Base-by-base conservation (phyloP, 176 grass and related monocot genomes). In the Puya raimondii region DNA sequence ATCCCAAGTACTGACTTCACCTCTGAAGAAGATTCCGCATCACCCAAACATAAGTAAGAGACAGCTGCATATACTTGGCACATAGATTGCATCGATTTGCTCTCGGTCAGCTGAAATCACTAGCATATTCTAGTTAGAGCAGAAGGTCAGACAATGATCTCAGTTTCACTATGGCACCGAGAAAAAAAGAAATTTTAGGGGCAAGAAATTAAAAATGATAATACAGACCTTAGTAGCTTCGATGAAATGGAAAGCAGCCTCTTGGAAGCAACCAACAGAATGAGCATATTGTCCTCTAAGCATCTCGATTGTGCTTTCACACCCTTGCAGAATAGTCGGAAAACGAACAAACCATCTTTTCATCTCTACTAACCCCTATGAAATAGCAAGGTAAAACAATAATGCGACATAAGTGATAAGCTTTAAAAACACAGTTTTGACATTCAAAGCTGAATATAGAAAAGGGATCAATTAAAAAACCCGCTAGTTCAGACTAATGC, bases 21-120 rank as follows among this genome's bases (percentile, higher is more conserved):
- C 86, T 92, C 82, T 50, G 93, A 90, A 81, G 86, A 89, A 9
- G 93, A 92, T 65, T 96, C 93, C 15, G 89, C 86, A n/a, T 92
- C 86, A 72, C 88, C 93, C 78, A 77, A 85, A 74, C 93, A 97
- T 17, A 97, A 81, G 76, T 85, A 83, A 68, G 93, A 96, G 50
- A 96, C 93, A 70, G 93, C 89, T 63, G 93, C 84, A 85, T 96
- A 96, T 56, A 89, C 86, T 86, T 96, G 79, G 74, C 89, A 96
- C 86, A 96, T 91, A 15, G 93, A 92, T 92, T 92, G 93, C 76
- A 83, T 87, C 51, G 89, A 96, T 85, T 77, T 92, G 74, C 72
- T 87, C 68, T 96, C 93, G 29, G 93, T 87, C 69, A 92, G 87
- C 93, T 96, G 84, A 76, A 70, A 85, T 61, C 21, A 61, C 56